Conservation (phyloP, 1,139 yeast species). For the Saccharomycopsis phalli region DNA sequence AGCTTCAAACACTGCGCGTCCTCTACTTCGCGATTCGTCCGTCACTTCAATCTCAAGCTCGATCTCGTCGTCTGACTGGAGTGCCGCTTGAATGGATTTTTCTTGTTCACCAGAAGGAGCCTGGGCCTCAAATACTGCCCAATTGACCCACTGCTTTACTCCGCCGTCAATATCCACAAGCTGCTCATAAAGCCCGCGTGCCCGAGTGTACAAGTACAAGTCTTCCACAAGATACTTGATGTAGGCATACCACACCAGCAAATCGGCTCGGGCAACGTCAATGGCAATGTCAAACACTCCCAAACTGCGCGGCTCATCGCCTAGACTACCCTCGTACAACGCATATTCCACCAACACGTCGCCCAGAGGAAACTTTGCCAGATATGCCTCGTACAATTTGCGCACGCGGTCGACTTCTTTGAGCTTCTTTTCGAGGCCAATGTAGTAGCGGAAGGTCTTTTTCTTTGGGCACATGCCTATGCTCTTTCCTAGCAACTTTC, state of each 20-base stretch:
- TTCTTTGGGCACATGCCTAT: conserved; percentile 59
- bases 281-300: conserved; percentile 52
- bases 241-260: conserved; percentile 37
- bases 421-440: conserved; percentile 39
- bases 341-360: conserved; percentile 53
- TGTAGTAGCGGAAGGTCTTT: conserved; percentile 54
- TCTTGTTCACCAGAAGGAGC: conserved; percentile 53
- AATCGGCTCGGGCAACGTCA: conserved; percentile 24
- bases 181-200: conserved; percentile 44
- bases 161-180: conserved; percentile 31
- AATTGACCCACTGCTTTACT: conserved; percentile 52
- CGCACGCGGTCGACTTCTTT: conserved; percentile 79
- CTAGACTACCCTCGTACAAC: conserved; percentile 55
- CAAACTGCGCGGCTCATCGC: conserved; percentile 62
- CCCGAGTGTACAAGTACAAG: conserved; percentile 45
- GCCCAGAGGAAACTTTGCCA: conserved; percentile 44
- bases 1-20: conserved; percentile 48
- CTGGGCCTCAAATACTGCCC: conserved; percentile 64
- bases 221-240: conserved; percentile 42
- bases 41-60: conserved; percentile 43
- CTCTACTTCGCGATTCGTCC: conserved; percentile 41
- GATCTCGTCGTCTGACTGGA: conserved; percentile 36
- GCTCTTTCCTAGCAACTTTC: conserved; percentile 65
- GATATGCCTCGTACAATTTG: conserved; percentile 55
- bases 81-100: conserved; percentile 26